These are phyloP conservation scores for Penicillium sp. DNA, from an alignment of 2,329 filamentous ascomycete species.

Conservation along the genomic window DNA sequence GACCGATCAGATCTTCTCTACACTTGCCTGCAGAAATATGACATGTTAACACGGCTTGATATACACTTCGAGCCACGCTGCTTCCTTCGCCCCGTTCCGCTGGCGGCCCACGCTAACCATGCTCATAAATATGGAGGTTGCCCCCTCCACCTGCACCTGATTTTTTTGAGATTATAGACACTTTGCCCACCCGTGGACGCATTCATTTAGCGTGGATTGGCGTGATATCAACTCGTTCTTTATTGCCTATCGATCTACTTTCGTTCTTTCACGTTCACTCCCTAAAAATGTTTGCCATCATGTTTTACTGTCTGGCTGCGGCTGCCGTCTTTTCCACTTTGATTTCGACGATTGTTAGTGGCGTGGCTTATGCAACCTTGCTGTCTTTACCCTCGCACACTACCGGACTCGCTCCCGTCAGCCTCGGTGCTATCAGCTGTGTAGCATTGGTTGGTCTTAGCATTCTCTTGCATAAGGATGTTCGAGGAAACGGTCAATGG, in stretches of 20 bases:
- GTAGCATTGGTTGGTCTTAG: slow-evolving; percentile 21
- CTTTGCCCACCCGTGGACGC: slow-evolving; percentile 3
- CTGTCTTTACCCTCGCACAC: slow-evolving; percentile 15
- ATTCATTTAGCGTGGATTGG: slow-evolving; percentile 5
- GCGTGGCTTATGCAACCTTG: slow-evolving; percentile 27
- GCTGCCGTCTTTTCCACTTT: slow-evolving; percentile 24
- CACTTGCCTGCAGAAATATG: slow-evolving; percentile 8
- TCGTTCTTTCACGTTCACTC: not conserved
- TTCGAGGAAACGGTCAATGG: slow-evolving; percentile 14
- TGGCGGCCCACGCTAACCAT: slow-evolving; percentile 7
- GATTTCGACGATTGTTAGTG: slow-evolving; percentile 30
- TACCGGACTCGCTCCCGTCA: slow-evolving; percentile 24
- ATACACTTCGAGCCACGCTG: slow-evolving; percentile 17
- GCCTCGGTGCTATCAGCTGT: slow-evolving; percentile 28
- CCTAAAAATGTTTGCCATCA: slow-evolving; percentile 15
- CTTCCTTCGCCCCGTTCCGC: slow-evolving; percentile 15
- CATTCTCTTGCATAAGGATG: slow-evolving; percentile 19
- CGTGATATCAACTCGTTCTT: slow-evolving; percentile 2
- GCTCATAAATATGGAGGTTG: slow-evolving; percentile 17
- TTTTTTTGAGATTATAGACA: not conserved
- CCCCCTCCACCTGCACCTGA: slow-evolving; percentile 2
- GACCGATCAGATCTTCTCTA: slow-evolving; percentile 20
- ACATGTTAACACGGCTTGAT: slow-evolving; percentile 17
- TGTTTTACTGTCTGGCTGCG: slow-evolving; percentile 26
- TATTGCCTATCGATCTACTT: not conserved